A percentile compares a stretch with the other conserved stretches of the same genome.
These are phyloP conservation scores for Crithidia bombi DNA, from an alignment of 208 protist species.

Conservation along the genomic window DNA sequence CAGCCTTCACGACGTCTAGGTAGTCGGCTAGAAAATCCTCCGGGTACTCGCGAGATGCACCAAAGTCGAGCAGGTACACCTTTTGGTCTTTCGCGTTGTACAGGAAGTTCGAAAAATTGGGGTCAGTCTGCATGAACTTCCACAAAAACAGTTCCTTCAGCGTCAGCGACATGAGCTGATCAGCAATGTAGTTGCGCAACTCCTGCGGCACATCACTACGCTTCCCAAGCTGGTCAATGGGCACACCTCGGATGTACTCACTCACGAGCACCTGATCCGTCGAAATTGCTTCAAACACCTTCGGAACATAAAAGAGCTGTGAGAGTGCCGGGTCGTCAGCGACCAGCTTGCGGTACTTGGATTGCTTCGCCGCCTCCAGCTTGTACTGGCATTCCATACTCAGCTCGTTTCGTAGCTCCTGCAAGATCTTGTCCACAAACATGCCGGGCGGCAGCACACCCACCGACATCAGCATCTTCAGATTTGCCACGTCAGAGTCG, in stretches of 20 bases:
- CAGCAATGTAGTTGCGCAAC: conserved; percentile 77
- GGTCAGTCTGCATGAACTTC: conserved; percentile 98
- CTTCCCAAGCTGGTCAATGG: conserved; percentile 64
- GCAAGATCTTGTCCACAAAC: conserved; percentile 84
- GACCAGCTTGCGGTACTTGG: conserved; percentile 55
- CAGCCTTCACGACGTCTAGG: conserved; percentile 91
- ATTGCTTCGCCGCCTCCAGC: conserved; percentile 72
- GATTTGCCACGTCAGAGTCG: conserved; percentile 90
- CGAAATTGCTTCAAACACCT: conserved; percentile 57
- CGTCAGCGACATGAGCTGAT: conserved; percentile 82
- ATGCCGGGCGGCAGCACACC: conserved; percentile 78
- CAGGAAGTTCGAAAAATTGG: conserved; percentile 97
- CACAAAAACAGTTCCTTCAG: conserved; percentile 95
- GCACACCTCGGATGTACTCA: conserved; percentile 68
- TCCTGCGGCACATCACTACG: conserved; percentile 58
- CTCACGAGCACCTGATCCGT: conserved; percentile 72
- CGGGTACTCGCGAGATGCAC: conserved; percentile 89
- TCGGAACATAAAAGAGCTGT: conserved; percentile 72
- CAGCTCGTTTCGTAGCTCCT: conserved; percentile 78
- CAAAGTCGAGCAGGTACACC: conserved; percentile 94
- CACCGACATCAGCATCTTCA: conserved; percentile 79
- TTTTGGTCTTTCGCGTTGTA: conserved; percentile 77
- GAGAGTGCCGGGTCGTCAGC: conserved; percentile 40
- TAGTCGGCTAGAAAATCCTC: conserved; percentile 91
- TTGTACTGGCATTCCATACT: conserved; percentile 73